These are phyloP conservation scores for Blumeria graminis DNA, from an alignment of 2,329 filamentous ascomycete genomes.

Conservation along the genomic window DNA sequence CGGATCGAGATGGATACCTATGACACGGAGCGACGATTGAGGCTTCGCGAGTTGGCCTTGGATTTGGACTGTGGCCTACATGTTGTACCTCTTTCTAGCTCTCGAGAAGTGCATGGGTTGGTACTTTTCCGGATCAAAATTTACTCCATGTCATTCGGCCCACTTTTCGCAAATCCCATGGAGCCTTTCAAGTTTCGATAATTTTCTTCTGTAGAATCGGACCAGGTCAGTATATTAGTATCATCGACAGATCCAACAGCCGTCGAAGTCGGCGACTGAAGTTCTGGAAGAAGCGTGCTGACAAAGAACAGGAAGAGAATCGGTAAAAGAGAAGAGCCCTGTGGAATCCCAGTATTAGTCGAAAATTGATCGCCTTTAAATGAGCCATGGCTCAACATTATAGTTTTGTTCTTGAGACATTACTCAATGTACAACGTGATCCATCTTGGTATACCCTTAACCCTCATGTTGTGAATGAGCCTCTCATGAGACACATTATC, in stretches of 20 bases:
- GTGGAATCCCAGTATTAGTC: not conserved
- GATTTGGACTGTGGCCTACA: not conserved
- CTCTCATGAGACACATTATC: not conserved
- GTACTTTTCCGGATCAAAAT: not conserved
- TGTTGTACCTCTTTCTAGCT: not conserved
- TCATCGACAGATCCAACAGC: not conserved
- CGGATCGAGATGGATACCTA: not conserved
- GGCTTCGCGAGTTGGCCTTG: not conserved
- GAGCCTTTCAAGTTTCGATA: not conserved
- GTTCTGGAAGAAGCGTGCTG: not conserved
- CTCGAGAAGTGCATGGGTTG: not conserved
- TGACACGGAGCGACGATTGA: not conserved
- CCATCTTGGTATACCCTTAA: not conserved
- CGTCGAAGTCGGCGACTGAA: not conserved
- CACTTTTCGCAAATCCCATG: not conserved
- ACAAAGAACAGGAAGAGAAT: not conserved
- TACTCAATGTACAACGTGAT: not conserved
- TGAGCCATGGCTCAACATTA: not conserved
- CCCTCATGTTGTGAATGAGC: not conserved
- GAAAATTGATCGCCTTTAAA: not conserved
- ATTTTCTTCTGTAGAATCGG: slow-evolving; percentile 1
- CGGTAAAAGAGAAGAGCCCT: not conserved
- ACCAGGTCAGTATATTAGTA: not conserved
- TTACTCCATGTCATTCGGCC: not conserved
- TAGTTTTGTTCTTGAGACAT: not conserved